Evolutionary conservation across 177 flowering plant genomes (phyloP), one percentile per base, ranked within the genome.

Genomic region (Telopea speciosissima): DNA sequence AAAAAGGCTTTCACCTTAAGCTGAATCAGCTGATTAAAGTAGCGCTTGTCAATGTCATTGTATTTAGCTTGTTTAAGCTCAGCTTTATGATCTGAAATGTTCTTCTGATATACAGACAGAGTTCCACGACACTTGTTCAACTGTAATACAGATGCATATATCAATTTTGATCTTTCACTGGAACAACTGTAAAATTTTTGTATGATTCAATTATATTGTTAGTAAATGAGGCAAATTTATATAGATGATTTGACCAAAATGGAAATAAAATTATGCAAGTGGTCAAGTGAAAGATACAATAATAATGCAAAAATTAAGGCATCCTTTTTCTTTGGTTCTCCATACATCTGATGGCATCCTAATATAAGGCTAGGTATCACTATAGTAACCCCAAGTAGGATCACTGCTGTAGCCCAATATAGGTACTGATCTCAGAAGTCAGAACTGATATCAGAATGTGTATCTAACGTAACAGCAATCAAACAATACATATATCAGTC

Each of bases 1-100:
- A 66, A 66, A 62, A 67, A 11, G 26, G 6, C 40, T 40, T 66
- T 13, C 63, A 96, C 99, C 99, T 96, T 96, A 21, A 96, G 89
- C 83, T 91, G 96, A 74, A 96, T 88, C 70, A 96, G 77, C 83
- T 96, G 99, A 76, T 93, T 92, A 79, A 83, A 93, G 80, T 91
- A 84, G 36, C 98, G 91, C 71, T 89, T 93, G 79, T 96, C 96
- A 66, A 96, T 93, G 75, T 91, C 99, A 71, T 90, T 91, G 84
- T 88, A 96, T 66, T 91, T 90, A 42, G 93, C 73, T 71, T 96
- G 93, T 77, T 90, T 96, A 33, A 96, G 97, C 73, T 91, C 98
- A 77, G 77, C 60, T 79, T 85, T 91, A 74, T 90, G 81, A 79
- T 79, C 84, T 45, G 91, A 84, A 67, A 96, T 84, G 80, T 91